These are phyloP conservation scores for Pulveroboletus sp. DNA, from an alignment of 768 basidiomycete species.

Conservation along the genomic window DNA sequence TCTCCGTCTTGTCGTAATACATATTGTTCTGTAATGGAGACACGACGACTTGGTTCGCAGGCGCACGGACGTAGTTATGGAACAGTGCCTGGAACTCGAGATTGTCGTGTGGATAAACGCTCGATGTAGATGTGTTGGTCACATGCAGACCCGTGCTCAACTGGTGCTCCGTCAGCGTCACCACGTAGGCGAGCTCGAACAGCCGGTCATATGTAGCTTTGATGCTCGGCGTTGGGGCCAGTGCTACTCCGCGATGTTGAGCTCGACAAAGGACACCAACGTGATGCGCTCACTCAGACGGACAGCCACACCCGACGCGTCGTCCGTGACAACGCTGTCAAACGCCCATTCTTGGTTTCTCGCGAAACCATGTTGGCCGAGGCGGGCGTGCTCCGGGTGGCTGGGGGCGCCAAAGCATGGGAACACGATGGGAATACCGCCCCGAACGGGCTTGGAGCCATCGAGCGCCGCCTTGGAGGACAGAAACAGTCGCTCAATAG, in stretches of 20 bases:
- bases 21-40: slow-evolving; percentile 56
- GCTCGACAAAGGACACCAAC: not conserved
- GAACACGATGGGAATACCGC: slow-evolving; percentile 63
- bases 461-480: slow-evolving; percentile 77
- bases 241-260: slow-evolving; percentile 36
- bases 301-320: slow-evolving; percentile 67
- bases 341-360: slow-evolving; percentile 72
- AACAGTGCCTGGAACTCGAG: slow-evolving; percentile 91
- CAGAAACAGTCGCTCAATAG: slow-evolving; percentile 72
- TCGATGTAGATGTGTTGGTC: slow-evolving; percentile 55
- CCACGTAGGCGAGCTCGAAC: slow-evolving; percentile 76
- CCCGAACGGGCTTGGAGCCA: slow-evolving; percentile 70
- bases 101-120: slow-evolving; percentile 32
- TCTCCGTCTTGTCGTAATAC: slow-evolving; percentile 82
- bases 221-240: slow-evolving; percentile 61
- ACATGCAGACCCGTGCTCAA: slow-evolving; percentile 80
- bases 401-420: slow-evolving; percentile 86
- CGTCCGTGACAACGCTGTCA: slow-evolving; percentile 59
- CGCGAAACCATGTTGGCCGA: slow-evolving; percentile 91
- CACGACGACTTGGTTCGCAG: slow-evolving; percentile 54
- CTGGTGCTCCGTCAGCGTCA: slow-evolving; percentile 69
- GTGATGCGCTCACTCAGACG: slow-evolving; percentile 55
- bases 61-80: slow-evolving; percentile 81
- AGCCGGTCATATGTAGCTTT: slow-evolving; percentile 50
- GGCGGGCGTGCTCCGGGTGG: slow-evolving; percentile 61